Evolutionary conservation across 345 rosid species (phyloP).

Genomic region (Sisymbrium altissimum): DNA sequence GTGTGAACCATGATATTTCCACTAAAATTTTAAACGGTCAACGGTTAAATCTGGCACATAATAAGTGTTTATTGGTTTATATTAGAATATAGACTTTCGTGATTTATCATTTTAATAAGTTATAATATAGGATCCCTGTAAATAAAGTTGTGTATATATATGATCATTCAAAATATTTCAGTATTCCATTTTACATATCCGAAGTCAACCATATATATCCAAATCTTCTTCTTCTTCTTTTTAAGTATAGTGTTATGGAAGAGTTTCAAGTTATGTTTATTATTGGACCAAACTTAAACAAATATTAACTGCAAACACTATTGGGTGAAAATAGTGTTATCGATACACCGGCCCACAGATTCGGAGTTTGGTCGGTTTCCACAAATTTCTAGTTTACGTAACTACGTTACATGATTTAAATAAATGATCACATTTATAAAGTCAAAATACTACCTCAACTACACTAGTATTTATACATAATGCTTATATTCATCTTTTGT

Average conservation of each 20-base stretch:
- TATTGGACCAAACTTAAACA: conserved; percentile 5
- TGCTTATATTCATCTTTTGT: not conserved
- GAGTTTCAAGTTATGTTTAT: conserved; percentile 9
- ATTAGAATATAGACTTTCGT: not conserved
- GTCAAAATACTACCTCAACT: conserved; percentile 27
- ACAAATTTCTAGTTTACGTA: conserved; percentile 13
- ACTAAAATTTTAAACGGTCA: no score
- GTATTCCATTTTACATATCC: not conserved
- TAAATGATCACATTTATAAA: conserved; percentile 20
- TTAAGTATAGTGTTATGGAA: not conserved
- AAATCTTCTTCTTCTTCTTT: not conserved
- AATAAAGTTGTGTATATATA: not conserved
- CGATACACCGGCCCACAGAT: conserved; percentile 20
- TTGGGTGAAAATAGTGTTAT: not conserved
- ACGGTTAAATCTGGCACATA: no score
- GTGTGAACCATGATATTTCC: not conserved
- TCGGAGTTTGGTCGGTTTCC: conserved; percentile 31
- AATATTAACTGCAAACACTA: not conserved
- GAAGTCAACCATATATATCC: not conserved
- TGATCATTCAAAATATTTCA: not conserved
- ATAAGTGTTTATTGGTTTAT: not conserved
- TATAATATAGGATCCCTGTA: not conserved
- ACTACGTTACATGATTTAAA: not conserved
- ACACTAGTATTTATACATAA: not conserved
- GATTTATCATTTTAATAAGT: not conserved